Evolutionary conservation across 1,284 basidiomycete species (phyloP).

Genomic region (Ustilago shanxiensis): DNA sequence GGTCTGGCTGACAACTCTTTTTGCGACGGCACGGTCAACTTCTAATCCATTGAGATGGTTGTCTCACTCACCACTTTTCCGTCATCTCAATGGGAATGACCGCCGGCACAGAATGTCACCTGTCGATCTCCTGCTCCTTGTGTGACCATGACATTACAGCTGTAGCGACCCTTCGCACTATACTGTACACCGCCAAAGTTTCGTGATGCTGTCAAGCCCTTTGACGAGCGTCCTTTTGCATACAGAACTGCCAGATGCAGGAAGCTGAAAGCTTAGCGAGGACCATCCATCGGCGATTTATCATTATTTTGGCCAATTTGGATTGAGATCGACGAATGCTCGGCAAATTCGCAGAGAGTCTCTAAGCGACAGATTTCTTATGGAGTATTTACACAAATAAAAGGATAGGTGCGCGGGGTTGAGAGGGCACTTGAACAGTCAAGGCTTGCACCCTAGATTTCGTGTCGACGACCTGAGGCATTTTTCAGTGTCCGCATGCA

Average conservation of each 20-base stretch:
- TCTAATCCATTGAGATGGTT: constrained; percentile 13
- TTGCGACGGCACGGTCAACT: constrained; percentile 31
- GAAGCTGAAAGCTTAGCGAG: constrained; percentile 1
- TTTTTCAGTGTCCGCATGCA: constrained; percentile 7
- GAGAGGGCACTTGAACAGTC: not conserved
- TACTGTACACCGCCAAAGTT: not conserved
- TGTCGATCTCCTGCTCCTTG: no score
- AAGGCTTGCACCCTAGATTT: constrained; percentile 5
- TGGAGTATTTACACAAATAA: no score
- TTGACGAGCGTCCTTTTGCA: no score
- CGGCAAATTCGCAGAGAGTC: no score
- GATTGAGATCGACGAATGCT: not conserved
- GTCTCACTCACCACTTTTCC: not conserved
- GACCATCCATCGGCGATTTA: constrained; percentile 32
- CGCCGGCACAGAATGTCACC: not conserved
- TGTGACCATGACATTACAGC: not conserved
- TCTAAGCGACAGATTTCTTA: no score
- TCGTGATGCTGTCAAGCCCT: not conserved
- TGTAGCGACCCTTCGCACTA: no score
- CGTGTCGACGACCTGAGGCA: not conserved
- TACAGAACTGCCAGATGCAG: no score
- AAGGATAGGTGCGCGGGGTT: constrained; percentile 1
- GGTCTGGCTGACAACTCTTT: not conserved
- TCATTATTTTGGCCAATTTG: constrained; percentile 11
- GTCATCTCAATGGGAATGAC: not conserved